Evolutionary conservation across 805 yeast genomes (phyloP).

Genomic region (Lipomyces chichibuensis): DNA sequence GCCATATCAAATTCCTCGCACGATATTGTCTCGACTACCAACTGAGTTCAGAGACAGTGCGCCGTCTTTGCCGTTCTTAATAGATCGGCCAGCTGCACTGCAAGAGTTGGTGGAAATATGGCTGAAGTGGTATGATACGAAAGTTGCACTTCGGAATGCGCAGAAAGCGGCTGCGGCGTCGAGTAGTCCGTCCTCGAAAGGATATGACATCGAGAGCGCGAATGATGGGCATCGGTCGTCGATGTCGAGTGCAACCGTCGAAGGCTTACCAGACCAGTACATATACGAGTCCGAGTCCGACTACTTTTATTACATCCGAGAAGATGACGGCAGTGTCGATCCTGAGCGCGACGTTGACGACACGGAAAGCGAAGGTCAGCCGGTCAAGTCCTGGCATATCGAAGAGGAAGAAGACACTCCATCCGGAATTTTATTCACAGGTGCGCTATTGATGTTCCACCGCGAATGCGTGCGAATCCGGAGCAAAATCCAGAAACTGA

Average conservation of each 20-base stretch:
- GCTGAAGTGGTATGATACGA: conserved; percentile 32
- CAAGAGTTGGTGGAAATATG: conserved; percentile 43
- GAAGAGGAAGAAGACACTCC: conserved; percentile 27
- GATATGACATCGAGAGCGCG: conserved; percentile 1
- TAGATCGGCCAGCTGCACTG: conserved; percentile 43
- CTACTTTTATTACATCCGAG: neutral
- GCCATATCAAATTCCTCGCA: conserved; percentile 26
- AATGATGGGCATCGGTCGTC: conserved; percentile 3
- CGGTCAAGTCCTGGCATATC: neutral
- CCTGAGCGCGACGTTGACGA: neutral
- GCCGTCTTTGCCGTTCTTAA: conserved; percentile 42
- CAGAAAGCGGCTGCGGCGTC: conserved; percentile 17
- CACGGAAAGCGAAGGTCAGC: neutral
- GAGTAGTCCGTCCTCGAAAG: conserved; percentile 2
- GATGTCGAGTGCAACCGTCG: neutral
- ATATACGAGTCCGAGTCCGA: conserved; percentile 8
- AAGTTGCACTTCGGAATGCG: conserved; percentile 12
- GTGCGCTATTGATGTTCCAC: conserved; percentile 26
- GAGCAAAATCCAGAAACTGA: conserved; percentile 21
- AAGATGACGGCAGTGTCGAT: neutral
- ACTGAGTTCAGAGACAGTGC: conserved; percentile 25
- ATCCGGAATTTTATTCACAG: conserved; percentile 19
- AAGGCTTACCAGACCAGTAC: conserved; percentile 8
- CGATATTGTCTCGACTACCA: conserved; percentile 28
- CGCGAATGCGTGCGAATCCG: conserved; percentile 33